phyloP scores from a whole-genome alignment of 1,139 yeast genomes.

The Suhomyces bribrorum region DNA sequence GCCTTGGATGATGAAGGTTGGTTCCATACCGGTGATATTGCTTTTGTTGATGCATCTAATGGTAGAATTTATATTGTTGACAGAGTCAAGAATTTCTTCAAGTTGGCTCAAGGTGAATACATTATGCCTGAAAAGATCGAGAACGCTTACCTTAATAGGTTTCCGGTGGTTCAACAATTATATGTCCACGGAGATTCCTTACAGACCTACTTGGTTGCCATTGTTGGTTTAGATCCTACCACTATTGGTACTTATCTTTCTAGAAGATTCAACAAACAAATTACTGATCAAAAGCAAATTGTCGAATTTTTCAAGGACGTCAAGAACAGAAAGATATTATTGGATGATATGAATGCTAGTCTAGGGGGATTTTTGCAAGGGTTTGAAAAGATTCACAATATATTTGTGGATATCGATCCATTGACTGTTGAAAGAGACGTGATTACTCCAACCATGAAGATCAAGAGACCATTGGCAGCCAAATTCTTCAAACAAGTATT shows the following conservation, averaged over 20 bases:
- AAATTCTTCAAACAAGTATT: slow-evolving; percentile 51
- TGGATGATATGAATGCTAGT: slow-evolving; percentile 29
- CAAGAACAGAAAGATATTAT: slow-evolving; percentile 30
- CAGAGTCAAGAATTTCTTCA: slow-evolving; percentile 79
- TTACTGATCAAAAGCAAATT: slow-evolving; percentile 26
- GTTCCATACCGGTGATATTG: slow-evolving; percentile 80
- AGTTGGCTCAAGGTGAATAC: slow-evolving; percentile 80
- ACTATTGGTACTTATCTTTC: slow-evolving; percentile 12
- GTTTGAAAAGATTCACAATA: slow-evolving; percentile 68
- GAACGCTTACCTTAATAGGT: slow-evolving; percentile 56
- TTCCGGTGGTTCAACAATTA: slow-evolving; percentile 54
- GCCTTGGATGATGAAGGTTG: slow-evolving; percentile 40
- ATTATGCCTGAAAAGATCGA: slow-evolving; percentile 80
- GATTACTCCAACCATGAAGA: slow-evolving; percentile 75
- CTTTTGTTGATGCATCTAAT: slow-evolving; percentile 46
- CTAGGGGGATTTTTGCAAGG: slow-evolving; percentile 32
- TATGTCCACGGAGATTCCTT: slow-evolving; percentile 42
- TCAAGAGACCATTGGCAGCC: slow-evolving; percentile 62
- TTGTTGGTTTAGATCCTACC: slow-evolving; percentile 53
- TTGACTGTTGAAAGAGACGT: slow-evolving; percentile 62
- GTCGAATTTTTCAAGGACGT: slow-evolving; percentile 28
- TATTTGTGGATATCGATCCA: slow-evolving; percentile 63
- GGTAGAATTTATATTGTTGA: slow-evolving; percentile 60
- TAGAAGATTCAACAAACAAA: slow-evolving; percentile 14
- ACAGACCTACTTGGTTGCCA: slow-evolving; percentile 21